Evolutionary conservation across 768 basidiomycete species (phyloP).

Genomic region (Tulasnella sp.): DNA sequence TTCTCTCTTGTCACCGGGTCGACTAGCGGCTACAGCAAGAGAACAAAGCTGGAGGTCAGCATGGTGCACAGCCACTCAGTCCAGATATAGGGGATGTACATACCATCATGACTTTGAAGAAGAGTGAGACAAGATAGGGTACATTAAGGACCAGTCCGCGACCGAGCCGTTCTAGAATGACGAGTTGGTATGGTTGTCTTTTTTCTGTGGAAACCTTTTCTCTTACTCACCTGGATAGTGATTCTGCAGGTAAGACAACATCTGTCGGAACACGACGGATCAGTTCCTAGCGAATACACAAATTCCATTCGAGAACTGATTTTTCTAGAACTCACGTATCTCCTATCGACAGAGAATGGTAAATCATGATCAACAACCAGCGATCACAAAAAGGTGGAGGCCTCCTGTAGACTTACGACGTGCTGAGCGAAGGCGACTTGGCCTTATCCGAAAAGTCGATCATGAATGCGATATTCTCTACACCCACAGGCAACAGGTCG

Average conservation of each 20-base stretch:
- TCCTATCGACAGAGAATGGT: not conserved
- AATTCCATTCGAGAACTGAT: not conserved
- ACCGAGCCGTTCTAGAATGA: conserved; percentile 56
- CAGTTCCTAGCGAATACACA: conserved; percentile 9
- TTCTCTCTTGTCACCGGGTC: conserved; percentile 72
- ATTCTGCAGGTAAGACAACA: conserved; percentile 58
- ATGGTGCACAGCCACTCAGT: conserved; percentile 29
- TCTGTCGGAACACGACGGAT: conserved; percentile 34
- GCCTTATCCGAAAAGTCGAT: conserved; percentile 67
- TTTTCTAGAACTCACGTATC: conserved; percentile 1
- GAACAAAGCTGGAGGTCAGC: not conserved
- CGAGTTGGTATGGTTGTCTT: no score
- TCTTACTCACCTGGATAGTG: conserved; percentile 47
- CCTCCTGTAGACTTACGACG: conserved; percentile 21
- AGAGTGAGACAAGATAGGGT: conserved; percentile 64
- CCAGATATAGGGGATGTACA: conserved; percentile 55
- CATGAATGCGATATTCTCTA: conserved; percentile 66
- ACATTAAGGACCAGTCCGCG: conserved; percentile 61
- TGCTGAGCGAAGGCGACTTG: conserved; percentile 40
- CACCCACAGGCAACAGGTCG: conserved; percentile 69
- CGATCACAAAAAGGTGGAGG: not conserved
- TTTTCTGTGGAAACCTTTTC: not conserved
- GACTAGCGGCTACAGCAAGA: conserved; percentile 36
- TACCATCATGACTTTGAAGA: conserved; percentile 58
- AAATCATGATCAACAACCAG: not conserved